phyloP scores from a whole-genome alignment of 2,329 filamentous ascomycete genomes.

The Ophiostoma angusticollis region DNA sequence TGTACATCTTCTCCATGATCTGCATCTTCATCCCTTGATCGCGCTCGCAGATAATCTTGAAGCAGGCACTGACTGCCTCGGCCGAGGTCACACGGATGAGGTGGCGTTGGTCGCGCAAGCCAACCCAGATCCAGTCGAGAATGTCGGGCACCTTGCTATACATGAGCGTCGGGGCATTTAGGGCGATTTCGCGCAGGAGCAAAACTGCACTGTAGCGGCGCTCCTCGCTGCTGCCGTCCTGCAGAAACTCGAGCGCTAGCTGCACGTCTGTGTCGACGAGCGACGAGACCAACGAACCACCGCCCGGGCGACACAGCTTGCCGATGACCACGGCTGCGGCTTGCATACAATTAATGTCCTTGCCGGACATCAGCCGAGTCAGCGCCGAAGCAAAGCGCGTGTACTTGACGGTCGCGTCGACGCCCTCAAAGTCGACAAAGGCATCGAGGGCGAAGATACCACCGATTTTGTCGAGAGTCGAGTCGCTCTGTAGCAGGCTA shows the following conservation, averaged over 20 bases:
- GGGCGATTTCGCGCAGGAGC: constrained; percentile 77
- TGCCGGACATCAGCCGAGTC: constrained; percentile 75
- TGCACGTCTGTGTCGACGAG: constrained; percentile 95
- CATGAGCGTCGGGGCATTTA: constrained; percentile 87
- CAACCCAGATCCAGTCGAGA: constrained; percentile 93
- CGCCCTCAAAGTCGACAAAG: constrained; percentile 90
- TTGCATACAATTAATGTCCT: constrained; percentile 82
- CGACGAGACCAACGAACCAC: constrained; percentile 87
- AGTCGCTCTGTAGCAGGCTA: constrained; percentile 65
- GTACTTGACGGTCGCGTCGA: constrained; percentile 86
- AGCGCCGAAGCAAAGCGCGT: constrained; percentile 88
- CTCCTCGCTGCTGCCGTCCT: constrained; percentile 88
- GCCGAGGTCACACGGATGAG: constrained; percentile 86
- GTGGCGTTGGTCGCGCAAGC: constrained; percentile 76
- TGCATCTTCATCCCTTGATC: constrained; percentile 76
- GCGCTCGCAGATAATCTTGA: constrained; percentile 87
- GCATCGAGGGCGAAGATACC: constrained; percentile 86
- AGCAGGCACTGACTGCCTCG: constrained; percentile 87
- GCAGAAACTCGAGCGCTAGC: constrained; percentile 90
- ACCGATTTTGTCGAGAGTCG: constrained; percentile 77
- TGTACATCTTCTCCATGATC: constrained; percentile 86
- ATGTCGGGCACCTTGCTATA: constrained; percentile 93
- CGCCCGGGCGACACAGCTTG: constrained; percentile 80
- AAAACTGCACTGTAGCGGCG: constrained; percentile 87
- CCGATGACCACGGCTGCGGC: constrained; percentile 81